Percentiles rank a stretch among this genome's conserved stretches.
phyloP scores from a whole-genome alignment of 1,284 basidiomycete species.

The Taiwanofungus camphoratus region DNA sequence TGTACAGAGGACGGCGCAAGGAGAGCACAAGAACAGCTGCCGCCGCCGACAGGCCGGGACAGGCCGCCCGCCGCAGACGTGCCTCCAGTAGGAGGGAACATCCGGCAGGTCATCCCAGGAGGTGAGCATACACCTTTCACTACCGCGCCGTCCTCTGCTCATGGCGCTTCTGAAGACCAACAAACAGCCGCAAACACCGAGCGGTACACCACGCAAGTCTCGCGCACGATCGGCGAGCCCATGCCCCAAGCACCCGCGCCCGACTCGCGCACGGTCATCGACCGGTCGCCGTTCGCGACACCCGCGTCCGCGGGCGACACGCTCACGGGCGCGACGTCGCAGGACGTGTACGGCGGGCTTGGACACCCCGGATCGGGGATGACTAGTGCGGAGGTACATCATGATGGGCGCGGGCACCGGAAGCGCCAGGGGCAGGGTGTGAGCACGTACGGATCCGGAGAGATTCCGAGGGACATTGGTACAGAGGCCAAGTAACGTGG shows the following conservation, averaged over 20 bases:
- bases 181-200: conserved; percentile 13
- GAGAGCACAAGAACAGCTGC: conserved; percentile 24
- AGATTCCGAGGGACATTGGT: conserved; percentile 16
- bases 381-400: conserved; percentile 29
- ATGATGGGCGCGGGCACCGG: conserved; percentile 26
- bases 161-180: conserved; percentile 8
- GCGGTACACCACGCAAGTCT: conserved; percentile 11
- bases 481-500: no score
- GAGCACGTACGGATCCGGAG: conserved; percentile 19
- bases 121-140: conserved; percentile 10
- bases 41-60: conserved; percentile 24
- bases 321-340: conserved; percentile 28
- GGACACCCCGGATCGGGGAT: conserved; percentile 29
- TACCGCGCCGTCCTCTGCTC: background rate
- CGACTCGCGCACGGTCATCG: conserved; percentile 25
- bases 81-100: conserved; percentile 10
- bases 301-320: conserved; percentile 22
- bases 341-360: conserved; percentile 27
- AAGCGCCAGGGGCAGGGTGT: conserved; percentile 24
- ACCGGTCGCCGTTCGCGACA: conserved; percentile 22
- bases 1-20: no score
- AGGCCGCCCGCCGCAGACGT: conserved; percentile 16
- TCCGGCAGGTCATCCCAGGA: conserved; percentile 8
- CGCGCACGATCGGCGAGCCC: conserved; percentile 10
- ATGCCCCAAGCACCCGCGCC: conserved; percentile 20